Percentiles rank a stretch among this genome's conserved stretches.
phyloP scores from a whole-genome alignment of 805 yeast species.

The Sugiyamaella smithiae region DNA sequence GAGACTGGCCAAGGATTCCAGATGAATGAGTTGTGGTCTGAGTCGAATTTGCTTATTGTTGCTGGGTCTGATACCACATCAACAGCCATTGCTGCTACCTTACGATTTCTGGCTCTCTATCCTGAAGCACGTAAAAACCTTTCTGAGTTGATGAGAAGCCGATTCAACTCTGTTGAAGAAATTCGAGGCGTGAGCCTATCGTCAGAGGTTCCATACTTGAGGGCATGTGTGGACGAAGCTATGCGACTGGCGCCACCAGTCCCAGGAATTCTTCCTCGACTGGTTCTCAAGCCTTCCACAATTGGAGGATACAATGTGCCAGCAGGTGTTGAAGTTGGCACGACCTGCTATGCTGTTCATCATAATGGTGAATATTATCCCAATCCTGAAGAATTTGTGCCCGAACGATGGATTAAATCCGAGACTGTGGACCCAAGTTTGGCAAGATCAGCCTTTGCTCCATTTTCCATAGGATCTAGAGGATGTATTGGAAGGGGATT shows the following conservation, averaged over 20 bases:
- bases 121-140: conserved; percentile 10
- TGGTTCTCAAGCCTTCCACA: conserved; percentile 11
- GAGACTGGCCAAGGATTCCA: conserved; percentile 21
- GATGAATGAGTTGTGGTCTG: conserved; percentile 22
- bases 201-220: conserved; percentile 14
- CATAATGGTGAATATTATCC: conserved; percentile 14
- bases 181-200: conserved; percentile 13
- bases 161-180: conserved; percentile 16
- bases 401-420: conserved; percentile 18
- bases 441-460: conserved; percentile 16
- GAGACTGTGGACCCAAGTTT: conserved; percentile 7
- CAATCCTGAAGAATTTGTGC: conserved; percentile 16
- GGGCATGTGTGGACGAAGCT: conserved; percentile 22
- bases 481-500: conserved; percentile 20
- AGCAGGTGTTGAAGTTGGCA: conserved; percentile 19
- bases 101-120: conserved; percentile 17
- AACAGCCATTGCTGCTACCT: conserved; percentile 18
- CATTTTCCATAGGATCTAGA: conserved; percentile 22
- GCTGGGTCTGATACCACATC: conserved; percentile 24
- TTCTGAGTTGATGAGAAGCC: conserved; percentile 10
- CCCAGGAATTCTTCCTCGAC: conserved; percentile 21
- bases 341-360: conserved; percentile 14
- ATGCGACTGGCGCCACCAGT: conserved; percentile 23
- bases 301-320: conserved; percentile 17
- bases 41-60: conserved; percentile 20